phyloP scores from a whole-genome alignment of 345 rosid species.

The Acer negundo region DNA sequence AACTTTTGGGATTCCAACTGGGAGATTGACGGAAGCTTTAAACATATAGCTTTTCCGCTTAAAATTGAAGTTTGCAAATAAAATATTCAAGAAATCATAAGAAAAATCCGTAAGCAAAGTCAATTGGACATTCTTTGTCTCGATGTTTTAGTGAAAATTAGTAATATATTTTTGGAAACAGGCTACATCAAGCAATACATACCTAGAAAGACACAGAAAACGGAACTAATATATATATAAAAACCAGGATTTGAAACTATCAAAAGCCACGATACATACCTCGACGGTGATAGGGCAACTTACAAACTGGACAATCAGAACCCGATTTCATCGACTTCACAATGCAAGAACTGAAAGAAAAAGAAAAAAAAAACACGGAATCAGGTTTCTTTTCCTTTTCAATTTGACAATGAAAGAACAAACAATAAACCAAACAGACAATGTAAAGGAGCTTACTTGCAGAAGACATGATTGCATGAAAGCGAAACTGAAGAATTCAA shows the following conservation, averaged over 20 bases:
- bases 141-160: not conserved
- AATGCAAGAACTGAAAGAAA: constrained; percentile 60
- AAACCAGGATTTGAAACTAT: not conserved
- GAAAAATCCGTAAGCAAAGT: not conserved
- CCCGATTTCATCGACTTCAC: constrained; percentile 76
- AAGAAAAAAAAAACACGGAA: not conserved
- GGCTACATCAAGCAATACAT: not conserved
- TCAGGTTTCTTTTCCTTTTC: not conserved
- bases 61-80: too few species aligned
- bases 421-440: not conserved
- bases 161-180: not conserved
- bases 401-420: not conserved
- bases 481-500: constrained; percentile 70
- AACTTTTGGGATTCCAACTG: too few species aligned
- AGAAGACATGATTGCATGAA: constrained; percentile 82
- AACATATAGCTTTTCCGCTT: not conserved
- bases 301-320: constrained; percentile 82
- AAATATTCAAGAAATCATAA: not conserved
- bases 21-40: not conserved
- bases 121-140: not conserved
- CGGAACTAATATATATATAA: not conserved
- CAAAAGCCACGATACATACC: constrained; percentile 35
- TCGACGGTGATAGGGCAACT: constrained; percentile 73
- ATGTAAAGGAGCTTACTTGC: constrained; percentile 59
- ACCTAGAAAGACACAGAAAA: not conserved